Percentiles rank a stretch among this genome's conserved stretches.
Conservation (phyloP, 805 yeast genomes). For the Saccharomycopsis sp. region DNA sequence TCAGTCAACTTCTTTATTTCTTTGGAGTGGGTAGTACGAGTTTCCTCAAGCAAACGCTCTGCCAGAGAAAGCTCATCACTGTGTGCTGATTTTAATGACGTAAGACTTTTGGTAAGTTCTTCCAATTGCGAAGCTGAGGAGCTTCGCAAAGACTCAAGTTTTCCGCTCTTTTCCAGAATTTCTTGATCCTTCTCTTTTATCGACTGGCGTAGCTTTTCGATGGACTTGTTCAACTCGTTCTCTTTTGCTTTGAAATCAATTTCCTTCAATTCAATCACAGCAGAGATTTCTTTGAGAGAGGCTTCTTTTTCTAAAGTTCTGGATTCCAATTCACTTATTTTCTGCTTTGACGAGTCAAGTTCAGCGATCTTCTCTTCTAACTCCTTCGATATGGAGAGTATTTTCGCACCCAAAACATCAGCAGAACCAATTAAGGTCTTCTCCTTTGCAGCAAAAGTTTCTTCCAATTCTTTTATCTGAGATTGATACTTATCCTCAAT, state of each 20-base stretch:
- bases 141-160: not conserved
- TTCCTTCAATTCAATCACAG: not conserved
- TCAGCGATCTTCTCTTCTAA: not conserved
- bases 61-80: not conserved
- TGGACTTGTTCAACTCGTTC: not conserved
- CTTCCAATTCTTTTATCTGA: not conserved
- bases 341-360: not conserved
- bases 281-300: not conserved
- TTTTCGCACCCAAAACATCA: not conserved
- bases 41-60: not conserved
- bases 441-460: not conserved
- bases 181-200: not conserved
- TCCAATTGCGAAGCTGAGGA: not conserved
- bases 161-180: not conserved
- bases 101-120: not conserved
- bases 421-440: not conserved
- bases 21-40: not conserved
- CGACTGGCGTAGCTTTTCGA: not conserved
- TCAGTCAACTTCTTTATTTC: not conserved
- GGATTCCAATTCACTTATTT: not conserved
- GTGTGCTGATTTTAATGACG: not conserved
- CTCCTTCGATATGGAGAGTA: not conserved
- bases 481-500: not conserved
- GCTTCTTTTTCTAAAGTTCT: not conserved
- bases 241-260: conserved; percentile 14